Evolutionary conservation across 2,329 filamentous ascomycete species (phyloP), one percentile per base, ranked within the genome.

Genomic region (Fusarium sp.): DNA sequence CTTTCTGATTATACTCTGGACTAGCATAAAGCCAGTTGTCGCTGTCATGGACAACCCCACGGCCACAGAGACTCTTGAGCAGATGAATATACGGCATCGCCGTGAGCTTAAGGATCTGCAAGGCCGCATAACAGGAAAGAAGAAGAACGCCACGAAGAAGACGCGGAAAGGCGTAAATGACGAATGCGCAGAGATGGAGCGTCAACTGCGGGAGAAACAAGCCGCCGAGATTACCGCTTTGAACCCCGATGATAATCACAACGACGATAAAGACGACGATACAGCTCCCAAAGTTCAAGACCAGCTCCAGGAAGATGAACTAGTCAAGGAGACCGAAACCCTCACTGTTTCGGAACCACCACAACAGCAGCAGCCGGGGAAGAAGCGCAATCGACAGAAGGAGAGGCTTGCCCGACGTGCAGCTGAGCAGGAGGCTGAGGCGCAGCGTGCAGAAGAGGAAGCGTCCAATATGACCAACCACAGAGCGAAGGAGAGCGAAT

Each of bases 131-230:
- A 98, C 93, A 8, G 94, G 92, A 83, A 98, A 98, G 87, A 99
- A 98, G 86, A 98, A 98, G 85, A 92, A 93, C 74, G 95, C 96
- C 18, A 97, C 92, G 49, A 99, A 98, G 83, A 94, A 90, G 89
- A 95, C 87, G 74, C 89, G 84, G 77, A 93, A 92, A 79, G 90
- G 91, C 32, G 85, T 95, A 77, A 93, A 92, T 42, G 86, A 92
- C 56, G 93, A 95, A 78, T 94, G 93, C 73, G 91, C 91, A 66
- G 85, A 88, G 57, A 84, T 94, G 71, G 92, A 95, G 80, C 84
- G 88, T 11, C 82, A 88, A 60, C 78, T 93, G 44, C 89, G 88
- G 69, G 91, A 92, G 76, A 85, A 87, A 71, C 93, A 96, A 60
- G 87, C 85, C 14, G 84, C 83, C 7, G 92, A 94, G 78, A 70